Percentiles rank a stretch among this genome's conserved stretches.
phyloP scores from a whole-genome alignment of 2,329 filamentous ascomycete genomes.

The Penicillium corylophilum region DNA sequence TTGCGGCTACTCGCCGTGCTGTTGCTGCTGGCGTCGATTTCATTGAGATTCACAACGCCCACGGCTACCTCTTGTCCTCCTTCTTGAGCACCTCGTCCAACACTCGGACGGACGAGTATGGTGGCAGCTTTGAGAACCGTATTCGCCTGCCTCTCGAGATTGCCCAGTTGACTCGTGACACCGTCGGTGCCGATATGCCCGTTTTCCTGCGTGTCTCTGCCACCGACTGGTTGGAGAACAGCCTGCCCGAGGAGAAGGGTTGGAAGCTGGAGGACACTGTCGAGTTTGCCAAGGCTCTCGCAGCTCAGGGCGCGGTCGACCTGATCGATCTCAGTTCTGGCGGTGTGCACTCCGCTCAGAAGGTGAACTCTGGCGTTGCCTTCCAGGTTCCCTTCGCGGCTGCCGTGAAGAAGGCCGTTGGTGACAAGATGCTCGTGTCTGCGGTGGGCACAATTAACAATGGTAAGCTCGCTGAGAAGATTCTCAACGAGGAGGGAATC shows the following conservation, averaged over 20 bases:
- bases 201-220: conserved; percentile 71
- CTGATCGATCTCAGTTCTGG: conserved; percentile 79
- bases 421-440: conserved; percentile 67
- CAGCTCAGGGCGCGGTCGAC: conserved; percentile 69
- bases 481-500: conserved; percentile 52
- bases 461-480: conserved; percentile 65
- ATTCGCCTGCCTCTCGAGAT: conserved; percentile 66
- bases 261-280: conserved; percentile 68
- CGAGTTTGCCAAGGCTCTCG: conserved; percentile 65
- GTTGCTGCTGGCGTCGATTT: conserved; percentile 71
- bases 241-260: conserved; percentile 52
- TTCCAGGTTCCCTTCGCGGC: conserved; percentile 76
- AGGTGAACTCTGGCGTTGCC: conserved; percentile 52
- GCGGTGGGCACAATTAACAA: conserved; percentile 73
- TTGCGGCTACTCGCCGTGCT: conserved; percentile 58
- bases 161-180: conserved; percentile 59
- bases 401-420: conserved; percentile 70
- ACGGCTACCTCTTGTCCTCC: conserved; percentile 71
- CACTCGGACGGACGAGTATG: conserved; percentile 60
- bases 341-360: conserved; percentile 60
- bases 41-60: conserved; percentile 76
- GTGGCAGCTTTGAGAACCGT: conserved; percentile 61
- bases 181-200: conserved; percentile 66
- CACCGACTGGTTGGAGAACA: conserved; percentile 71
- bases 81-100: conserved; percentile 71